phyloP scores from a whole-genome alignment of 139 green algal genomes.

The Micractinium conductrix region DNA sequence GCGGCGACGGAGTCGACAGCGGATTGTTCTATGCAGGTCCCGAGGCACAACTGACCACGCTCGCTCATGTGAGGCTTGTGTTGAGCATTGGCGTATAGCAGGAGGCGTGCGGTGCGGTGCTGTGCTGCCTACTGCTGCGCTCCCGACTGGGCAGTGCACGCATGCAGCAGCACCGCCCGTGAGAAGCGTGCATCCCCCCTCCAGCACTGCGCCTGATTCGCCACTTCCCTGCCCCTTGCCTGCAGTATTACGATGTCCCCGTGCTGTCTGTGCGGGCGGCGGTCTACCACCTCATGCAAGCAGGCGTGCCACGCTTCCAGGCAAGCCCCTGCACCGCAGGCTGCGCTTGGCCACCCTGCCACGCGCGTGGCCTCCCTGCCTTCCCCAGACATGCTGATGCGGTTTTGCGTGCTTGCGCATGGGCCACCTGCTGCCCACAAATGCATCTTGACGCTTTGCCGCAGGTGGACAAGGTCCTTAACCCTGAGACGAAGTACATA shows the following conservation, averaged over 20 bases:
- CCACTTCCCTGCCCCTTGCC: background rate
- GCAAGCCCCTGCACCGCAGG: no score
- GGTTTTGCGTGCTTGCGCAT: background rate
- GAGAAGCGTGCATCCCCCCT: background rate
- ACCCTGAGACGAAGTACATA: background rate
- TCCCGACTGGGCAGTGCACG: no score
- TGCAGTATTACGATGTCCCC: background rate
- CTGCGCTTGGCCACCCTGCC: background rate
- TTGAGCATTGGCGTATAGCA: no score
- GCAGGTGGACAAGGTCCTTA: background rate
- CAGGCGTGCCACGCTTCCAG: background rate
- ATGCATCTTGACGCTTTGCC: background rate
- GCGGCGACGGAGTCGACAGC: background rate
- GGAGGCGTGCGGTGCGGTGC: no score
- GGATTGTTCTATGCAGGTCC: background rate
- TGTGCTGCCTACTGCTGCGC: no score
- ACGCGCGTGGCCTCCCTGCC: background rate
- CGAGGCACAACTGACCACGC: background rate
- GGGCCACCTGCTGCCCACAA: background rate
- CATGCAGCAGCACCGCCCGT: background rate
- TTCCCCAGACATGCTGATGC: background rate
- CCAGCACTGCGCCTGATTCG: background rate
- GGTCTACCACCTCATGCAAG: background rate
- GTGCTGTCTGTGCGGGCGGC: background rate
- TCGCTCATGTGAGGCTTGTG: background rate